Percentiles rank a stretch among this genome's conserved stretches.
phyloP scores from a whole-genome alignment of 208 protist genomes.

The Acanthamoeba sp. region DNA sequence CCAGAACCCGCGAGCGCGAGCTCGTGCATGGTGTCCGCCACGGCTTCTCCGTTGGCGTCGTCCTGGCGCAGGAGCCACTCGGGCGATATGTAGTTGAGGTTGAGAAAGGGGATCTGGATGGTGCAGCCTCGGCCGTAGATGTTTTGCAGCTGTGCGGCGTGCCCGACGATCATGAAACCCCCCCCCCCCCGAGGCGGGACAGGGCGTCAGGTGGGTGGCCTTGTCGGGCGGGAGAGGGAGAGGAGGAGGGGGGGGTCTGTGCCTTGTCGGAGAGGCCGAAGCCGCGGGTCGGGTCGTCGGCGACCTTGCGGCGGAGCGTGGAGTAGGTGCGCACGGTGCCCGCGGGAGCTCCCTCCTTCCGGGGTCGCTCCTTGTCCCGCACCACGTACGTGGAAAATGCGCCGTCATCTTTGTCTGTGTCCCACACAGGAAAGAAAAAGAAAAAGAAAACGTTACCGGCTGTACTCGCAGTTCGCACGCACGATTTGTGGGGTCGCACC shows the following conservation, averaged over 20 bases:
- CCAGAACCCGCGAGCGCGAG: conserved; percentile 59
- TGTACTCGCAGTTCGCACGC: too few relatives aligned
- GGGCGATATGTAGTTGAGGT: conserved; percentile 68
- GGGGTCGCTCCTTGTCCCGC: too few relatives aligned
- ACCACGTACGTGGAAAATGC: neutral
- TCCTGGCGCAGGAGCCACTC: conserved; percentile 77
- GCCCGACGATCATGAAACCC: too few relatives aligned
- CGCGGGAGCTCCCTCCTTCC: neutral
- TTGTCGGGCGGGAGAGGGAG: neutral
- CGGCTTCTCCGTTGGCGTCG: conserved; percentile 57
- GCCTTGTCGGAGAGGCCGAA: neutral
- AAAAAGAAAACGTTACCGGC: neutral
- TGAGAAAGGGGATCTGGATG: conserved; percentile 82
- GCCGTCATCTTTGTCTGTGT: neutral
- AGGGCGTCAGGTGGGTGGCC: too few relatives aligned
- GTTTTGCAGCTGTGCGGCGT: conserved; percentile 62
- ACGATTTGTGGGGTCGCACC: neutral
- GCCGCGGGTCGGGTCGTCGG: neutral
- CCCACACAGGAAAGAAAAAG: neutral
- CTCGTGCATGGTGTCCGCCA: conserved; percentile 68
- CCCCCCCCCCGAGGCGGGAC: too few relatives aligned
- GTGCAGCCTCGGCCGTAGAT: conserved; percentile 82
- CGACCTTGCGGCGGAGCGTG: neutral
- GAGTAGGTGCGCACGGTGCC: neutral
- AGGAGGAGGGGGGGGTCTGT: neutral